Evolutionary conservation across 2,329 filamentous ascomycete genomes (phyloP).

Genomic region (Orbilia brochopaga): DNA sequence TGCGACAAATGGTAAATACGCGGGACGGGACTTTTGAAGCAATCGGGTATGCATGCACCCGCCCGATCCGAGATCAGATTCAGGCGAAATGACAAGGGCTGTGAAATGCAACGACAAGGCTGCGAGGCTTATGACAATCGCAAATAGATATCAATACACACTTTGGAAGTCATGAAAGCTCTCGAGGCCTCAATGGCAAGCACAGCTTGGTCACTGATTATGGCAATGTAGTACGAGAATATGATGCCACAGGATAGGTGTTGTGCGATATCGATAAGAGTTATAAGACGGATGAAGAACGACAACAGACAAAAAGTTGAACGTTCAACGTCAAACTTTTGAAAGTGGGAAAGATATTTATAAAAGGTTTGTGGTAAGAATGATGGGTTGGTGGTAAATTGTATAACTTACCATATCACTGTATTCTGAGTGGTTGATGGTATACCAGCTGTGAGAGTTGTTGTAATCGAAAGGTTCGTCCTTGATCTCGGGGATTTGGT

Average conservation of each 20-base stretch:
- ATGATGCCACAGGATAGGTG: neutral
- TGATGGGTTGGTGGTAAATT: conserved; percentile 2
- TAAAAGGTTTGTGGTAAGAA: conserved; percentile 27
- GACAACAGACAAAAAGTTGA: conserved; percentile 1
- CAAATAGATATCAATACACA: neutral
- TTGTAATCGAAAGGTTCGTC: conserved; percentile 45
- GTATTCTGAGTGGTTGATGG: conserved; percentile 32
- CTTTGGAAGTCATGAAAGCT: neutral
- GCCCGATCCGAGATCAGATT: neutral
- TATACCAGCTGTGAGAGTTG: conserved; percentile 39
- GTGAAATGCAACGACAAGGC: neutral
- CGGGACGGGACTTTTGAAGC: neutral
- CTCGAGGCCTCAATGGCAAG: too few species aligned
- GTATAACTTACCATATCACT: conserved; percentile 50
- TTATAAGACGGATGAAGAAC: neutral
- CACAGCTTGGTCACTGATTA: too few species aligned
- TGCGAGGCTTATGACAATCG: neutral
- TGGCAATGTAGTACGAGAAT: neutral
- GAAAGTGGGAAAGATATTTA: conserved; percentile 18
- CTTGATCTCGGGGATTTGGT: conserved; percentile 31
- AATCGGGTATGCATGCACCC: conserved; percentile 1
- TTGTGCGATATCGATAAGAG: conserved; percentile 22
- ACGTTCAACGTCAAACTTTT: conserved; percentile 7
- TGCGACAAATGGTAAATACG: neutral
- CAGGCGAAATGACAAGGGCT: neutral